Evolutionary conservation across 1,284 basidiomycete genomes (phyloP), one percentile per base, ranked within the genome.

Genomic region (Polyporus tsugae): DNA sequence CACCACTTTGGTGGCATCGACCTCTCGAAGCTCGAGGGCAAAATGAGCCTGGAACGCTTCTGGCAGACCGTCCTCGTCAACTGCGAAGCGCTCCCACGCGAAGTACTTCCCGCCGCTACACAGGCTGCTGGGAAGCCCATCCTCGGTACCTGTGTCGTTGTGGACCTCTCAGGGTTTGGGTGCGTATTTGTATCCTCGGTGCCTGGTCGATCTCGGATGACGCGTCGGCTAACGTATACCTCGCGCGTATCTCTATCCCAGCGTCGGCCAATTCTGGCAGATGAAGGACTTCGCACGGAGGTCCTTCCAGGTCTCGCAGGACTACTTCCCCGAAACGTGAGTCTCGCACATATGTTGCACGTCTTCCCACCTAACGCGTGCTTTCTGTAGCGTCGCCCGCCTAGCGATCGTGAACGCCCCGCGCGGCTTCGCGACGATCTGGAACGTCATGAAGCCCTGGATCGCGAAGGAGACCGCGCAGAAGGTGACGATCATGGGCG

Each of bases 301-400:
- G 60, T 87, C 88, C 4, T 91, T 93, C 78, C 89, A 92, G 73
- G 82, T 93, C 62, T 91, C 91, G 1, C 91, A 93, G 78, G 90
- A 91, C 75, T 92, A 91, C 77, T 92, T 86, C 72, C 91, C 91
- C 1, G 91, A 93, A 77, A 89, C 89, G 91, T 92, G 75, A 69
- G 29, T 29, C 29, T 29, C 29, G 86, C 77, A 44, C 6, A 36
- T 29, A 13, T 6, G n/a, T 39, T 29, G 1, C 5, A 36, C 62
- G 0, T 33, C n/a, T n/a, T 55, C 55, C 65, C 55, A 22, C 22
- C 46, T 33, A 35, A 41, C n/a, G 63, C 60, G 4, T 44, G 60
- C 44, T 29, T 6, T 42, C 41, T 38, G 11, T 67, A 90, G 89
- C 4, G 91, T 93, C 90, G 90, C 91, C 2, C 86, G 89, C 73